These are phyloP conservation scores for Calendula officinalis DNA, from an alignment of 129 eudicot species.

Conservation along the genomic window DNA sequence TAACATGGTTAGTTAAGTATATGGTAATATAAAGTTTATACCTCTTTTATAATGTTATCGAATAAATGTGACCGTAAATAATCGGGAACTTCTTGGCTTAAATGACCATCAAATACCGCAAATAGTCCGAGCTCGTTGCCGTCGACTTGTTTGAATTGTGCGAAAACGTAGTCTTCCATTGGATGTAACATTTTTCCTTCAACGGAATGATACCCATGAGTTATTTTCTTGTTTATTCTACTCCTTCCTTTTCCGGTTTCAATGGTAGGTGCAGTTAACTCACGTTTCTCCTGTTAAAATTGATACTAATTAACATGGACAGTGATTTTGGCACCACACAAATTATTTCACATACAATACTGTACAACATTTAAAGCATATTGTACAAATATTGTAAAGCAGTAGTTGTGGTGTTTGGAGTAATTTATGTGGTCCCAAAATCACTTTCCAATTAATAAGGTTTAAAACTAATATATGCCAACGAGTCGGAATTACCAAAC, in stretches of 20 bases:
- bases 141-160: constrained; percentile 71
- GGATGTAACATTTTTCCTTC: constrained; percentile 75
- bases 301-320: too few species aligned
- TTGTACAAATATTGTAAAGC: too few species aligned
- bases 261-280: constrained; percentile 35
- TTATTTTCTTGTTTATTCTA: constrained; percentile 48
- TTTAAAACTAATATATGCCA: too few species aligned
- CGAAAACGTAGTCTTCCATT: constrained; percentile 82
- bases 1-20: background rate
- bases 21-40: background rate
- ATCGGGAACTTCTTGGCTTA: constrained; percentile 72
- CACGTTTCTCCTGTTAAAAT: constrained; percentile 60
- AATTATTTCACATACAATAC: too few species aligned
- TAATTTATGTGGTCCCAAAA: too few species aligned
- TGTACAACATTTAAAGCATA: too few species aligned
- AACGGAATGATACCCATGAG: constrained; percentile 72
- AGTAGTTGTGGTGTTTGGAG: too few species aligned
- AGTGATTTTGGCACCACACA: too few species aligned
- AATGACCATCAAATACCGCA: constrained; percentile 84
- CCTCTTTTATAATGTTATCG: constrained; percentile 74
- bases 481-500: too few species aligned
- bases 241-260: constrained; percentile 74
- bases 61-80: constrained; percentile 68
- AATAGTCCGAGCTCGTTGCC: constrained; percentile 85
- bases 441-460: too few species aligned